Evolutionary conservation across 495 filamentous ascomycete species (phyloP).

Genomic region (Parathielavia hyrcaniae): DNA sequence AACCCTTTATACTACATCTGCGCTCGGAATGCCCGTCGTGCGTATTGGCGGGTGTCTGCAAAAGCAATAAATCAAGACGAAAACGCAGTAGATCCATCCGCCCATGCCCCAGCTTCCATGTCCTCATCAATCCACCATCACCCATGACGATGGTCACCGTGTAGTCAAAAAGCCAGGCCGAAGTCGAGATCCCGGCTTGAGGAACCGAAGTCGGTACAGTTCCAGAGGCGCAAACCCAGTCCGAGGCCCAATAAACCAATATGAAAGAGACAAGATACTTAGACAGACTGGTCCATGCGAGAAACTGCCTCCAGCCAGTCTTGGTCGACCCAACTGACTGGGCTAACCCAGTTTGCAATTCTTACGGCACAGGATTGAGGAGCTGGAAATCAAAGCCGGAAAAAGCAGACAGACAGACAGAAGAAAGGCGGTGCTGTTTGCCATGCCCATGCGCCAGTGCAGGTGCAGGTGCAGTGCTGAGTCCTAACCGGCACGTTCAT

Average conservation of each 20-base stretch:
- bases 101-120: not conserved
- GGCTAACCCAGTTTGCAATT: no score
- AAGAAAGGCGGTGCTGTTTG: not conserved
- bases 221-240: no score
- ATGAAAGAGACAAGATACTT: no score
- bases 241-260: no score
- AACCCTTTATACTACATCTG: not conserved
- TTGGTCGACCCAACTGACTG: no score
- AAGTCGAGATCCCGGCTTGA: not conserved
- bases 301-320: no score
- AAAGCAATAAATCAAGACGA: not conserved
- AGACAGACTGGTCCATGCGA: no score
- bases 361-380: not conserved
- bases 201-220: no score
- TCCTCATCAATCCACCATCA: not conserved
- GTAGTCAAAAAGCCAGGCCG: not conserved
- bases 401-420: not conserved
- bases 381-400: not conserved
- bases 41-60: not conserved
- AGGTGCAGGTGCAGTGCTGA: not conserved
- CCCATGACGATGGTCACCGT: not conserved
- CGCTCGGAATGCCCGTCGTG: not conserved
- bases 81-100: not conserved
- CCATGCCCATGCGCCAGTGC: not conserved
- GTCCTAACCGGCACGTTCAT: not conserved